Percentiles rank a stretch among this genome's conserved stretches.
Conservation (phyloP, 192 early-diverging fungal genomes). For the Borealophlyctis nickersoniae region DNA sequence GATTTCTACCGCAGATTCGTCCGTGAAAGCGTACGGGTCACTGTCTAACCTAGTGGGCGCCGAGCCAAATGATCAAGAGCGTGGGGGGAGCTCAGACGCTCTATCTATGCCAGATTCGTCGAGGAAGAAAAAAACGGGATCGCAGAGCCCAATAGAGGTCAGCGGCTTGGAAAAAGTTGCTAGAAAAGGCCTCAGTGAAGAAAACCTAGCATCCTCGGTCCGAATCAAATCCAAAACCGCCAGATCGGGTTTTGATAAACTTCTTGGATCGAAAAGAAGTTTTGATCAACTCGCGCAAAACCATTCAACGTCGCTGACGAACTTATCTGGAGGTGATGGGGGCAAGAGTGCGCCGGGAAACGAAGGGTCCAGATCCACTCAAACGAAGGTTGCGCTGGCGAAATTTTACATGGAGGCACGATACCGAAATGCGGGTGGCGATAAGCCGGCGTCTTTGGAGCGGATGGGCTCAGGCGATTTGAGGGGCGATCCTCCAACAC, state of each 20-base stretch:
- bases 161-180: no score
- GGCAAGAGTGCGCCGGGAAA: not conserved
- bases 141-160: no score
- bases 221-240: not conserved
- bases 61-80: not conserved
- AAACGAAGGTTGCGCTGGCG: constrained; percentile 13
- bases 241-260: not conserved
- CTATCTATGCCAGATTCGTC: not conserved
- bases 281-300: not conserved
- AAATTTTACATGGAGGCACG: constrained; percentile 27
- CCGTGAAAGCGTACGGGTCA: not conserved
- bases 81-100: not conserved
- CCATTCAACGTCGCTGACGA: not conserved
- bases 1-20: not conserved
- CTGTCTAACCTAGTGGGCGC: not conserved
- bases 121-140: not conserved
- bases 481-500: no score
- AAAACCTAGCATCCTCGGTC: not conserved
- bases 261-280: not conserved
- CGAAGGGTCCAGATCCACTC: not conserved
- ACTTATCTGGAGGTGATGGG: no score
- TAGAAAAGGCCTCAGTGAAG: no score
- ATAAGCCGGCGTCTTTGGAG: no score
- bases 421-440: constrained; percentile 10
- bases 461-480: no score